Evolutionary conservation across 371 early-diverging fungal genomes (phyloP), one percentile per base, ranked within the genome.

Genomic region (Mortierella sp.): DNA sequence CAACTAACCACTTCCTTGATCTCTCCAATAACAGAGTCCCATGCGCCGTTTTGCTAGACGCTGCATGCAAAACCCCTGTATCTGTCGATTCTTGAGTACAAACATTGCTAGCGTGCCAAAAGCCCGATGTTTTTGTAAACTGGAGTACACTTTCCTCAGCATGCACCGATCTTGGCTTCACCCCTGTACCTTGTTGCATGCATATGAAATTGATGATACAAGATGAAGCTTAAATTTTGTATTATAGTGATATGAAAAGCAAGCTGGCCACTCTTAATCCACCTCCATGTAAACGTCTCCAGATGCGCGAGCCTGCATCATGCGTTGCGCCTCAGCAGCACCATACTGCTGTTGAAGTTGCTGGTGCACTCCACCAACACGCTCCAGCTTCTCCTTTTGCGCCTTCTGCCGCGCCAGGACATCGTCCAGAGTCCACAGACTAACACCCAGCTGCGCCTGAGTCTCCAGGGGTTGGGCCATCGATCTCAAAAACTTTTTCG

Each of bases 381-480:
- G 74, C 71, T 86, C 87, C 75, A 80, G n/a, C 58, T 80, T 74
- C 38, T 86, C 87, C 51, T 75, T 82, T 63, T 86, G 87, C 4
- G 71, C 82, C 44, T 78, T 48, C 73, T 93, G 93, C 75, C 88
- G 82, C 38, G 89, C 81, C 44, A 90, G 89, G 41, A 94, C 92
- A 78, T 94, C 94, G 74, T 93, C 90, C 8, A 91, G 55, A 0
- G 92, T 91, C 93, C 93, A 93, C 72, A 94, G 75, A 41, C 92
- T 92, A 8, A 93, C 91, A 5, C 93, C 93, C 10, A 91, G 85
- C 86, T 94, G 93, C 10, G 88, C 90, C 11, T 91, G 84, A 27
- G 82, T 86, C 82, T 97, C 98, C 76, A 97, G 94, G 1, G 98
- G 98, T 87, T 99, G 99, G 0, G 99, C 99, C 98, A 99, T 99